Evolutionary conservation across 1,284 basidiomycete species (phyloP).

Genomic region (Austroboletus olivaceoglutinosus): DNA sequence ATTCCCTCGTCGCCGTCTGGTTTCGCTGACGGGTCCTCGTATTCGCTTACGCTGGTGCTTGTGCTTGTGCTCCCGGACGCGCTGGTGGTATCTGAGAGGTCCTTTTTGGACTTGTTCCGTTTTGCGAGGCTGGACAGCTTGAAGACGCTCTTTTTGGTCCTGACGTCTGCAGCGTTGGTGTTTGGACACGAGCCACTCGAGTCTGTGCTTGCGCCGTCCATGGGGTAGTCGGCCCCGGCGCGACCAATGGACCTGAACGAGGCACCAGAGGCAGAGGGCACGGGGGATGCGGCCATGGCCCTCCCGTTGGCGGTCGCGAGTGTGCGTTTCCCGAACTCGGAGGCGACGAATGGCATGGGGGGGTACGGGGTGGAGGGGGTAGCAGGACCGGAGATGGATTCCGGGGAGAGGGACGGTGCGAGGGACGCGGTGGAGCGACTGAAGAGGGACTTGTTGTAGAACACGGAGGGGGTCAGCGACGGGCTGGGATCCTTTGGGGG

Average conservation of each 20-base stretch:
- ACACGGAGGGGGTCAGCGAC: constrained; percentile 7
- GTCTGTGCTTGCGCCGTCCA: constrained; percentile 28
- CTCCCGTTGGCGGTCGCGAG: constrained; percentile 10
- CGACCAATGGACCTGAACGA: constrained; percentile 27
- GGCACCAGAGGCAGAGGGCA: constrained; percentile 25
- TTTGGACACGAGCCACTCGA: constrained; percentile 24
- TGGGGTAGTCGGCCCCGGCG: constrained; percentile 16
- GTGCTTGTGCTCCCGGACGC: constrained; percentile 7
- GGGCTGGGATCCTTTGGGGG: constrained; percentile 60
- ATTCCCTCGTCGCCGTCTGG: constrained; percentile 57
- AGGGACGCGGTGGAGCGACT: constrained; percentile 52
- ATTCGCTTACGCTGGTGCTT: constrained; percentile 20
- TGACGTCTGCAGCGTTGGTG: constrained; percentile 4
- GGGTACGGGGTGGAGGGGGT: constrained; percentile 38
- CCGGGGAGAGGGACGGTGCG: constrained; percentile 34
- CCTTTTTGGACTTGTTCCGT: constrained; percentile 39
- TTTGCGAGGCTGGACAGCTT: constrained; percentile 24
- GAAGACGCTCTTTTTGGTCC: constrained; percentile 28
- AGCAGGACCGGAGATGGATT: constrained; percentile 32
- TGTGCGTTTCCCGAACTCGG: too few species aligned
- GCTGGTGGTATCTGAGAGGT: constrained; percentile 32
- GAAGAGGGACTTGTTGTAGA: constrained; percentile 35
- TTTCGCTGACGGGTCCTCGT: constrained; percentile 18
- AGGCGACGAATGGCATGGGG: too few species aligned
- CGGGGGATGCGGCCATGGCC: constrained; percentile 14